Percentiles rank a stretch among this genome's conserved stretches.
Evolutionary conservation across 2,329 filamentous ascomycete species (phyloP).

Genomic region (Moelleriella libera): DNA sequence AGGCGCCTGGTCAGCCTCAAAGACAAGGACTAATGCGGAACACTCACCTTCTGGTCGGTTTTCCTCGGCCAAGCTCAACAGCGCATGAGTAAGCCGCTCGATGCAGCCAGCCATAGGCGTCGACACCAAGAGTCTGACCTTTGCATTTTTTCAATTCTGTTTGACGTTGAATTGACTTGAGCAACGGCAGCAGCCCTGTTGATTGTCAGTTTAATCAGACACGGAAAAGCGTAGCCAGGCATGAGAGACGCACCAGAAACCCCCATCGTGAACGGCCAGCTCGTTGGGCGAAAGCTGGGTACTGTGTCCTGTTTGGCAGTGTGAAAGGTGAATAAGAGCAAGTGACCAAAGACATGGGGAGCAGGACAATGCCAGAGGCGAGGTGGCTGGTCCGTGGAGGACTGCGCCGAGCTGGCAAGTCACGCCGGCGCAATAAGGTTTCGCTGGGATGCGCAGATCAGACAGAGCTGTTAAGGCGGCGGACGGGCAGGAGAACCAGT

Average conservation of each 20-base stretch:
- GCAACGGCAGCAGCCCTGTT: constrained; percentile 69
- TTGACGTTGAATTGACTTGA: constrained; percentile 92
- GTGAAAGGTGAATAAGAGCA: too few relatives aligned
- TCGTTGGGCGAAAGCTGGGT: too few relatives aligned
- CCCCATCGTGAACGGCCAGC: constrained; percentile 15
- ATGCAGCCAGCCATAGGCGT: constrained; percentile 97
- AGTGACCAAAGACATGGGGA: too few relatives aligned
- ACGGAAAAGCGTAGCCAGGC: not conserved
- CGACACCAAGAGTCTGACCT: constrained; percentile 83
- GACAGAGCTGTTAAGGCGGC: too few relatives aligned
- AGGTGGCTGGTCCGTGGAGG: too few relatives aligned
- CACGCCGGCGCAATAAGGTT: too few relatives aligned
- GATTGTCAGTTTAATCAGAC: not conserved
- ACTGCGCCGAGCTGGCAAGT: too few relatives aligned
- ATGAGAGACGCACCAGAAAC: constrained; percentile 16
- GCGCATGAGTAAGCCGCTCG: constrained; percentile 83
- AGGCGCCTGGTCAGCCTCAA: constrained; percentile 1
- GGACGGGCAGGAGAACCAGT: too few relatives aligned
- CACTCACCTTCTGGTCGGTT: constrained; percentile 69
- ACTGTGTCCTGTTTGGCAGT: too few relatives aligned
- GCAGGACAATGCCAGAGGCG: too few relatives aligned
- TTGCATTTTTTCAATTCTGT: constrained; percentile 74
- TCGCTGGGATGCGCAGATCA: too few relatives aligned
- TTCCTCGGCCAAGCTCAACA: constrained; percentile 76
- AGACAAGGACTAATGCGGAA: not conserved